Evolutionary conservation across 768 basidiomycete genomes (phyloP).

Genomic region (Tulasnella sp.): DNA sequence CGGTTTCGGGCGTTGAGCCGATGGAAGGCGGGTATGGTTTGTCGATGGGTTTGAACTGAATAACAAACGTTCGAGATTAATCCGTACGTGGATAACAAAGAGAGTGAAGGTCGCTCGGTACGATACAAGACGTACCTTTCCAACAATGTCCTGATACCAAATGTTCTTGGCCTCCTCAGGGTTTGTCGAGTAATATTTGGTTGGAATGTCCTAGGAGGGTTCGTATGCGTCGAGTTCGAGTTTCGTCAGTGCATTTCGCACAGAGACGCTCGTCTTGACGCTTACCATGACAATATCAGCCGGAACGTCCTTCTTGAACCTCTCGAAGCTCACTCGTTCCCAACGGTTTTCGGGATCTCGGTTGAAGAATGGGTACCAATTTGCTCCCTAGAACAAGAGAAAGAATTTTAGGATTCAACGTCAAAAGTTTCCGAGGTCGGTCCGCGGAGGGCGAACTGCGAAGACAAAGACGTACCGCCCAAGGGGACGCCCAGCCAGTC

Average conservation of each 20-base stretch:
- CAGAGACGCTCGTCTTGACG: conserved; percentile 20
- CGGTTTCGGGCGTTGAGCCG: not conserved
- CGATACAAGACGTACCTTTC: conserved; percentile 46
- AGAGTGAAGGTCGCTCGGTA: too few species aligned
- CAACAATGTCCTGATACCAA: conserved; percentile 51
- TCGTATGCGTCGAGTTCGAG: conserved; percentile 39
- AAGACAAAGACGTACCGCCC: conserved; percentile 48
- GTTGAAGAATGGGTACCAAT: conserved; percentile 50
- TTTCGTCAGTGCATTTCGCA: conserved; percentile 51
- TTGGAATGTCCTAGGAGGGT: conserved; percentile 47
- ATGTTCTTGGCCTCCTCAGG: conserved; percentile 39
- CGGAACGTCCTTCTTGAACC: conserved; percentile 17
- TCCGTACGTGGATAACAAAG: too few species aligned
- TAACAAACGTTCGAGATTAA: not conserved
- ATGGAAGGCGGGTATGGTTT: conserved; percentile 16
- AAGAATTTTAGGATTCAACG: not conserved
- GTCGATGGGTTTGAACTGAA: conserved; percentile 3
- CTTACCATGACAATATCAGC: conserved; percentile 24
- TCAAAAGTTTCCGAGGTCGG: not conserved
- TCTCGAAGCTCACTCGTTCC: conserved; percentile 52
- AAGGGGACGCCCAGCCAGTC: conserved; percentile 56
- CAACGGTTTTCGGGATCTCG: conserved; percentile 45
- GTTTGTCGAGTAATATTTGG: conserved; percentile 43
- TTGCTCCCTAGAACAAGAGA: conserved; percentile 47
- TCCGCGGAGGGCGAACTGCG: not conserved